These are phyloP conservation scores for Vigna angularis DNA, from an alignment of 306 rosid genomes.

Conservation along the genomic window DNA sequence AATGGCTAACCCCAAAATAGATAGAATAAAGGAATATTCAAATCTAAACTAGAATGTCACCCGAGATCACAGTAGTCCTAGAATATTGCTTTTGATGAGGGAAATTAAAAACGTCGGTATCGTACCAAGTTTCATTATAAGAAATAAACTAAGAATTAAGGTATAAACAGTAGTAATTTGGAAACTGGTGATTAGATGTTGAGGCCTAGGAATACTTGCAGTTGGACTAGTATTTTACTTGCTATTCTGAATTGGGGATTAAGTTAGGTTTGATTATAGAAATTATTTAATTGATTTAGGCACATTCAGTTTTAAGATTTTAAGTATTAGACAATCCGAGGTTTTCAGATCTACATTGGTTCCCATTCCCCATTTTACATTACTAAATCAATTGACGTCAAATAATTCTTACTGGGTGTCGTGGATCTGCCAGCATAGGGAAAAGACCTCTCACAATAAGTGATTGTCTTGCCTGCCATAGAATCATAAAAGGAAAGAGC, in stretches of 20 bases:
- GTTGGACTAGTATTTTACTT: conserved; percentile 3
- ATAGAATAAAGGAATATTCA: conserved; percentile 10
- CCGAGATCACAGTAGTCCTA: background rate
- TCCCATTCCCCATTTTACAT: background rate
- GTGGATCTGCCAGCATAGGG: conserved; percentile 95
- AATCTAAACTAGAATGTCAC: background rate
- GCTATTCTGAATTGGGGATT: background rate
- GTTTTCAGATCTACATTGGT: background rate
- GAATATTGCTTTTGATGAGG: conserved; percentile 1
- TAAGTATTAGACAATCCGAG: background rate
- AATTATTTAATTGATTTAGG: conserved; percentile 28
- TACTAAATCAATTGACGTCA: conserved; percentile 13
- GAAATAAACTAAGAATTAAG: background rate
- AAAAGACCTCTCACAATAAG: conserved; percentile 91
- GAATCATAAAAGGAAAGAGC: conserved; percentile 19
- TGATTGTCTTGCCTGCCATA: conserved; percentile 87
- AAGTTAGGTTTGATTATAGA: background rate
- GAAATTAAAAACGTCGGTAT: background rate
- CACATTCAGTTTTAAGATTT: conserved; percentile 26
- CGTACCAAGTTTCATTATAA: background rate
- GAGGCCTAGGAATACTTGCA: background rate
- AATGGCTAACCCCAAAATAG: background rate
- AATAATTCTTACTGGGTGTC: conserved; percentile 80
- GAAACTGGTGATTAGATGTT: background rate
- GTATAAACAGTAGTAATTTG: background rate